A percentile compares a stretch with the other conserved stretches of the same genome.
Conservation (phyloP, 106 monocot genomes). For the Dendrobium catenatum region DNA sequence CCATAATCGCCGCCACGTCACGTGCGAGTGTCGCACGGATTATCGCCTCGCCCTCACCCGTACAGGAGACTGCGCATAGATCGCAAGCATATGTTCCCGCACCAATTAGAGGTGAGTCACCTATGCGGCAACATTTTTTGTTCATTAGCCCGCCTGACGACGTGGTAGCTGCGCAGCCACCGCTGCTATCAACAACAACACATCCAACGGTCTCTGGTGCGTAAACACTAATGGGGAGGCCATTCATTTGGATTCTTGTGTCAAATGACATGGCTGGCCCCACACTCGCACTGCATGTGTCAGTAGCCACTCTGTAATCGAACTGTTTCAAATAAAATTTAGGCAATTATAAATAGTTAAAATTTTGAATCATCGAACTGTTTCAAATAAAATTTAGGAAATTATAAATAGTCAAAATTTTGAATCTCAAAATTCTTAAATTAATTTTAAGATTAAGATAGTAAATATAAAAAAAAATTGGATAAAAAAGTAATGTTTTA, state of each 20-base stretch:
- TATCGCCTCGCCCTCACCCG: slow-evolving; percentile 93
- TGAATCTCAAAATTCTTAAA: no score
- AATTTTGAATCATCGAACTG: no score
- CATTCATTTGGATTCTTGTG: slow-evolving; percentile 59
- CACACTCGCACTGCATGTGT: slow-evolving; percentile 35
- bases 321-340: slow-evolving; percentile 30
- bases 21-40: slow-evolving; percentile 77
- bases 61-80: slow-evolving; percentile 78
- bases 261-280: background rate
- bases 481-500: no score
- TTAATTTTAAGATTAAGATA: no score
- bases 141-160: slow-evolving; percentile 97
- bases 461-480: no score
- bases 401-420: no score
- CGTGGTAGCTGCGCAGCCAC: slow-evolving; percentile 73
- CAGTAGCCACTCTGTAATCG: slow-evolving; percentile 62
- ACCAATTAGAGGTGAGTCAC: slow-evolving; percentile 89
- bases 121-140: slow-evolving; percentile 80
- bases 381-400: no score
- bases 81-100: slow-evolving; percentile 87
- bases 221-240: slow-evolving; percentile 81
- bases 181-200: slow-evolving; percentile 62
- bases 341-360: no score
- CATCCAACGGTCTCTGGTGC: slow-evolving; percentile 96
- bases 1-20: slow-evolving; percentile 93